Evolutionary conservation across 1,139 yeast genomes (phyloP).

Genomic region (Yamadazyma triangularis): DNA sequence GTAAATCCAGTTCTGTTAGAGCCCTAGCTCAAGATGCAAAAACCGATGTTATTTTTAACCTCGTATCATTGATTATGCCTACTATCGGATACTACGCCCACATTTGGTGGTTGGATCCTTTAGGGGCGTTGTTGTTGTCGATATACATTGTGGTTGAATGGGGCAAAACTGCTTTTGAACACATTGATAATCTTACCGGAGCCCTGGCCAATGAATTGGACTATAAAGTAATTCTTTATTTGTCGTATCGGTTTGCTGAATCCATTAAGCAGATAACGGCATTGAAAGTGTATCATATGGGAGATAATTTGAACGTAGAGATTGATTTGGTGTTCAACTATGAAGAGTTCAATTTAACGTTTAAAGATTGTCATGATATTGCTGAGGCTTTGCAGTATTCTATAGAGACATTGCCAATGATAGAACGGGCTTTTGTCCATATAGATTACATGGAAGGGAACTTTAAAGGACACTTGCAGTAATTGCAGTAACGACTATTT

Average conservation of each 20-base stretch:
- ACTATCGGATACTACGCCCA: conserved; percentile 47
- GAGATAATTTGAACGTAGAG: conserved; percentile 73
- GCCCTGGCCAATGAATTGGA: conserved; percentile 63
- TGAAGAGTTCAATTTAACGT: conserved; percentile 32
- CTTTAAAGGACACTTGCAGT: conserved; percentile 42
- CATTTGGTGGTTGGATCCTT: conserved; percentile 67
- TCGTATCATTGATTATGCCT: conserved; percentile 70
- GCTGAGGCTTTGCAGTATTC: conserved; percentile 83
- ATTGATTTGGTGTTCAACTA: conserved; percentile 62
- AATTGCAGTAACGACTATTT: too few species aligned
- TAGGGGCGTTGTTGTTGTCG: conserved; percentile 65
- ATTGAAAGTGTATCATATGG: conserved; percentile 72
- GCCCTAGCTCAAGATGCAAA: conserved; percentile 81
- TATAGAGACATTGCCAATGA: conserved; percentile 69
- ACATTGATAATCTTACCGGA: conserved; percentile 71
- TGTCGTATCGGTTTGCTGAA: conserved; percentile 67
- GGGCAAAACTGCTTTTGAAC: conserved; percentile 63
- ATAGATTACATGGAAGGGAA: conserved; percentile 63
- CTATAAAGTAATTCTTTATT: conserved; percentile 61
- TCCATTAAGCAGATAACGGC: conserved; percentile 62
- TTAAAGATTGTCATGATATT: conserved; percentile 72
- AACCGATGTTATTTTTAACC: conserved; percentile 70
- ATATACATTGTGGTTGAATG: conserved; percentile 61
- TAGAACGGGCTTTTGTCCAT: conserved; percentile 80
- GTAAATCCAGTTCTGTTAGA: conserved; percentile 64